Evolutionary conservation across 73 alveolate species (phyloP).

Genomic region (Symbiodinium pilosum): DNA sequence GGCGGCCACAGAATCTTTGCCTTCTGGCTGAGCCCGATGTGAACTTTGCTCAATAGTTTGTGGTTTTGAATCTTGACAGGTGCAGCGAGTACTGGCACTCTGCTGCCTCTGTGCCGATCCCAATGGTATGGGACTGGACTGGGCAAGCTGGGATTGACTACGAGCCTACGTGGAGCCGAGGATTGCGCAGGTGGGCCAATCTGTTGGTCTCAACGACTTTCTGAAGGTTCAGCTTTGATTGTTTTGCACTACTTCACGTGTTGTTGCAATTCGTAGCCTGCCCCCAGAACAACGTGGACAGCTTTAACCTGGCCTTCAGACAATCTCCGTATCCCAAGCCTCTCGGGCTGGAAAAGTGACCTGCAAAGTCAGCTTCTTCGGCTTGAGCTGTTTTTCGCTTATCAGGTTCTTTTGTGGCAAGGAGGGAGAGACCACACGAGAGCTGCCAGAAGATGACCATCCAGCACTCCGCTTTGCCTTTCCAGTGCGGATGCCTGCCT

Average conservation of each 20-base stretch:
- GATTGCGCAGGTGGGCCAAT: conserved; percentile 59
- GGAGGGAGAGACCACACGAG: neutral
- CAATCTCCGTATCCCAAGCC: conserved; percentile 14
- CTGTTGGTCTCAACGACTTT: conserved; percentile 21
- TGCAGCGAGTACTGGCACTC: neutral
- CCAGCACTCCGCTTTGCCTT: conserved; percentile 29
- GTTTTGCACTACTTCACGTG: neutral
- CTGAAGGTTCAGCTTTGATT: neutral
- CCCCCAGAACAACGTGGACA: conserved; percentile 23
- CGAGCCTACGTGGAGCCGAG: too few species aligned
- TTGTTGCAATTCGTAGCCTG: neutral
- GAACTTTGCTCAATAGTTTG: too few species aligned
- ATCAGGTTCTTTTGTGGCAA: conserved; percentile 75
- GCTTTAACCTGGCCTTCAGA: conserved; percentile 58
- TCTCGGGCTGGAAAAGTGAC: neutral
- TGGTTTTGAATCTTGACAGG: neutral
- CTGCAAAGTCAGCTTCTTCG: neutral
- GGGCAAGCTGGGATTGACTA: too few species aligned
- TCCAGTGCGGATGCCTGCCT: conserved; percentile 33
- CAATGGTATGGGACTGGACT: neutral
- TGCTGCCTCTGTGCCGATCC: neutral
- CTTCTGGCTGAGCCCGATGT: too few species aligned
- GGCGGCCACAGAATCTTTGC: too few species aligned
- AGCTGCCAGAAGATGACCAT: conserved; percentile 29
- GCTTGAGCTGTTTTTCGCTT: neutral